Evolutionary conservation across 345 rosid species (phyloP).

Genomic region (Populus ilicifolia): DNA sequence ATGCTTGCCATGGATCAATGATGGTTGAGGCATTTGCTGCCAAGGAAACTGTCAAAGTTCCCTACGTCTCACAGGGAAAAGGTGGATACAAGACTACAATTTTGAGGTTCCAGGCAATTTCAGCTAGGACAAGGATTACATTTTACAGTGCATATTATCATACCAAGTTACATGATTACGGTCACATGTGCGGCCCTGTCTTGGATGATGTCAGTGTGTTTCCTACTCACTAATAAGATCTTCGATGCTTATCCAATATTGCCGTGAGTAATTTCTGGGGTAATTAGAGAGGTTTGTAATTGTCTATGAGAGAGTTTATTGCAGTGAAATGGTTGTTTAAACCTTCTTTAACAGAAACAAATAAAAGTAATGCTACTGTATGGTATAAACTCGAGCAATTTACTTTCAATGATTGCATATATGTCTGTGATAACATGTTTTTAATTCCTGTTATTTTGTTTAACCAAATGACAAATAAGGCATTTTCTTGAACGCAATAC

Average conservation of each 20-base stretch:
- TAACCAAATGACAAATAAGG: neutral
- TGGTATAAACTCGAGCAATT: neutral
- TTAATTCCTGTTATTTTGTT: neutral
- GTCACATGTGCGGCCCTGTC: constrained; percentile 84
- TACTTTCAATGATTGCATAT: neutral
- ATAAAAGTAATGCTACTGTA: neutral
- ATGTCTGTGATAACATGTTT: neutral
- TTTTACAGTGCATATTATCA: constrained; percentile 74
- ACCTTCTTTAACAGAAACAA: neutral
- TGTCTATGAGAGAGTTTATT: neutral
- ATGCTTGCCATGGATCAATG: constrained; percentile 77
- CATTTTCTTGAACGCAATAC: neutral
- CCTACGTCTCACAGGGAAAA: constrained; percentile 41
- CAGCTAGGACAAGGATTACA: constrained; percentile 57
- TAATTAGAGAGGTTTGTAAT: neutral
- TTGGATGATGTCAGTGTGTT: constrained; percentile 60
- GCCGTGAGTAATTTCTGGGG: neutral
- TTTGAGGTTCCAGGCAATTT: constrained; percentile 43
- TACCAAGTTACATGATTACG: constrained; percentile 62
- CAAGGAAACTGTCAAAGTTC: constrained; percentile 35
- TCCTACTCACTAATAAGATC: neutral
- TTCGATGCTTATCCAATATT: neutral
- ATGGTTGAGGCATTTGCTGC: constrained; percentile 76
- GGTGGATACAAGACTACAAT: constrained; percentile 49
- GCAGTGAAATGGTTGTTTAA: neutral